Percentiles rank a stretch among this genome's conserved stretches.
phyloP scores from a whole-genome alignment of 2,329 filamentous ascomycete species.

The Pseudocercospora ulei region DNA sequence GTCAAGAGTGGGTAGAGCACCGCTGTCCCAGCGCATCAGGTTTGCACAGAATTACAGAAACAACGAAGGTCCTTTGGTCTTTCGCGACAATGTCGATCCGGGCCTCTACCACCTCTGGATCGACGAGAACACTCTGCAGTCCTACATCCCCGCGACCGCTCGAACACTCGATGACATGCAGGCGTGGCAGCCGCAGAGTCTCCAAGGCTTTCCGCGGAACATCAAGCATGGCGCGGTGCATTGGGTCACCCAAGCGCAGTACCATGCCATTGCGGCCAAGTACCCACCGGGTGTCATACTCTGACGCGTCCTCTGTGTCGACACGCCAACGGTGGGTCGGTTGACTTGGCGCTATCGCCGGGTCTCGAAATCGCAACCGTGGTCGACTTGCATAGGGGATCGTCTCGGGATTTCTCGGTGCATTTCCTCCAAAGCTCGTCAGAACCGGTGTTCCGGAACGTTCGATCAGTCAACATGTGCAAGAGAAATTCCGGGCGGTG shows the following conservation, averaged over 20 bases:
- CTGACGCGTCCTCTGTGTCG: too few species aligned
- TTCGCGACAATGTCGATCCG: constrained; percentile 19
- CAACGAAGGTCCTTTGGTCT: constrained; percentile 19
- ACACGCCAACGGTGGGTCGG: too few species aligned
- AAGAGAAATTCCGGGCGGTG: too few species aligned
- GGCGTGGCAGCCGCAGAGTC: constrained; percentile 15
- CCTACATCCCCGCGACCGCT: constrained; percentile 19
- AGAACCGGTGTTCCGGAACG: too few species aligned
- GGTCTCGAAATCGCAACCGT: too few species aligned
- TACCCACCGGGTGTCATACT: too few species aligned
- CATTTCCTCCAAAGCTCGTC: too few species aligned
- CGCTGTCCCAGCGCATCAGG: constrained; percentile 12
- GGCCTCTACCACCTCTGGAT: constrained; percentile 21
- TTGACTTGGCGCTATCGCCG: too few species aligned
- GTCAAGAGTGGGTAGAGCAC: constrained; percentile 16
- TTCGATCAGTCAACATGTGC: too few species aligned
- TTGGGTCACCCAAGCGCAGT: constrained; percentile 16
- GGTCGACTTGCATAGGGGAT: too few species aligned
- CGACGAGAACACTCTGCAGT: constrained; percentile 20
- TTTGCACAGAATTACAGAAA: constrained; percentile 18
- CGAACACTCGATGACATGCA: constrained; percentile 19
- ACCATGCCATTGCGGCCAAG: constrained; percentile 16
- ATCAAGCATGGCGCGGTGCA: constrained; percentile 20
- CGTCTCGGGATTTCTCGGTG: too few species aligned
- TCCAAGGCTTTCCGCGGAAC: constrained; percentile 17